A percentile compares a stretch with the other conserved stretches of the same genome.
Evolutionary conservation across 2,329 filamentous ascomycete genomes (phyloP).

Genomic region (Pleurostoma richardsiae): DNA sequence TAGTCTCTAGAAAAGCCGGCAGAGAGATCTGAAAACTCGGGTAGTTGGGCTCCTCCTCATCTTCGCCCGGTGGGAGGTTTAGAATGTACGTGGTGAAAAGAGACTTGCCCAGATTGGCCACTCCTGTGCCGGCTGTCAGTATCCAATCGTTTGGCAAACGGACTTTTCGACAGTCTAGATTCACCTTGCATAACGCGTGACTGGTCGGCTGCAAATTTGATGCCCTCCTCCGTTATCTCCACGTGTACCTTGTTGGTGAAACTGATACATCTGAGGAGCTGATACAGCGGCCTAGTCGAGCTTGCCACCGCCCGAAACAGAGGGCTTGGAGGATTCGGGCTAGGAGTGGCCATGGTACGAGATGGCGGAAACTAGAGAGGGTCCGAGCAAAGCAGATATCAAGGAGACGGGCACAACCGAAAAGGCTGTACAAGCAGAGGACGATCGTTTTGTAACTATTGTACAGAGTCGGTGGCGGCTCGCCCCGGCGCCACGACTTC

Average conservation of each 20-base stretch:
- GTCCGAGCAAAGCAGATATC: constrained; percentile 1
- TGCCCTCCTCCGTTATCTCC: constrained; percentile 77
- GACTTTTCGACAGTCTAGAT: constrained; percentile 9
- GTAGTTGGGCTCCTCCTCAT: constrained; percentile 35
- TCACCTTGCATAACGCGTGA: constrained; percentile 86
- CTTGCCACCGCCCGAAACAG: constrained; percentile 73
- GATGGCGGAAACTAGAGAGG: background rate
- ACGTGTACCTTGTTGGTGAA: constrained; percentile 54
- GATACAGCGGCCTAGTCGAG: constrained; percentile 71
- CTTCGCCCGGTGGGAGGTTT: constrained; percentile 39
- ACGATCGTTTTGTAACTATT: constrained; percentile 26
- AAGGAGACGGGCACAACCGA: background rate
- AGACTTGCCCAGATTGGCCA: constrained; percentile 80
- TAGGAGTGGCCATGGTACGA: constrained; percentile 7
- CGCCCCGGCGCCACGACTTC: constrained; percentile 7
- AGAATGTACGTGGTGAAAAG: constrained; percentile 85
- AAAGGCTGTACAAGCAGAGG: too few species aligned
- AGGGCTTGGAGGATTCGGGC: constrained; percentile 21
- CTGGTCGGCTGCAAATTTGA: constrained; percentile 86
- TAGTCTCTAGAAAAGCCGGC: constrained; percentile 80
- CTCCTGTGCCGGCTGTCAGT: constrained; percentile 42
- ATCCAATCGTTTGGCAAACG: too few species aligned
- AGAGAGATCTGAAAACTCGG: constrained; percentile 85
- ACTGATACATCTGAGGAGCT: constrained; percentile 53
- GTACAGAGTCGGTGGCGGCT: constrained; percentile 25